Conservation (phyloP, 345 rosid genomes). For the Eucalyptus rudis region DNA sequence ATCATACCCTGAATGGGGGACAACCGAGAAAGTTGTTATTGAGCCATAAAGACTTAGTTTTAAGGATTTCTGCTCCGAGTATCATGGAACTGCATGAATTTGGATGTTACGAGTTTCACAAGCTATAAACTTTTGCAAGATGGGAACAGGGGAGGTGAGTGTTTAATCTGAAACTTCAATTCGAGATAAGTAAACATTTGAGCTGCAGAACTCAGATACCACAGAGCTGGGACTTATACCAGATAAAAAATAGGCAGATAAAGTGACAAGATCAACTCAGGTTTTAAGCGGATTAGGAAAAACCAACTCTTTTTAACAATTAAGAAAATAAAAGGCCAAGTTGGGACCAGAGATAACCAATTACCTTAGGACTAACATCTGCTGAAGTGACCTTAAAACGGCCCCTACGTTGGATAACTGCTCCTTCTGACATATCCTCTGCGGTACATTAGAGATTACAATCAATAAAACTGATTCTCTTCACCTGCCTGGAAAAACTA, state of each 20-base stretch:
- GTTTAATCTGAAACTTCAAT: background rate
- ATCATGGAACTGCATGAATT: background rate
- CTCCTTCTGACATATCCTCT: conserved; percentile 67
- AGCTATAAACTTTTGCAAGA: background rate
- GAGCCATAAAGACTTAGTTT: background rate
- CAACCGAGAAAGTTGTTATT: background rate
- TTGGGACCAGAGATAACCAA: background rate
- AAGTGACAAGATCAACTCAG: background rate
- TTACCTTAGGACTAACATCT: conserved; percentile 84
- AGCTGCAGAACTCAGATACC: background rate
- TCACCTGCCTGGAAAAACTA: background rate
- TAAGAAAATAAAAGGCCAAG: background rate
- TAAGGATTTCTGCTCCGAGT: background rate
- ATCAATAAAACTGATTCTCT: background rate
- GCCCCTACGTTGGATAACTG: conserved; percentile 72
- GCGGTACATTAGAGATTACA: conserved; percentile 8
- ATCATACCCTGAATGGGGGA: conserved; percentile 43
- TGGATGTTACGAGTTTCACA: background rate
- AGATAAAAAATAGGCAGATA: background rate
- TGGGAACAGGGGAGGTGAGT: background rate
- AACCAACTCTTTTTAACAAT: background rate
- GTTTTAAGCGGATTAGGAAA: background rate
- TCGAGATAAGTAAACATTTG: background rate
- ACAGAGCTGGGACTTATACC: background rate
- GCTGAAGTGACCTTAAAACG: conserved; percentile 85